These are phyloP conservation scores for Blastocystis sp. DNA, from an alignment of 352 stramenopile genomes.

Conservation along the genomic window DNA sequence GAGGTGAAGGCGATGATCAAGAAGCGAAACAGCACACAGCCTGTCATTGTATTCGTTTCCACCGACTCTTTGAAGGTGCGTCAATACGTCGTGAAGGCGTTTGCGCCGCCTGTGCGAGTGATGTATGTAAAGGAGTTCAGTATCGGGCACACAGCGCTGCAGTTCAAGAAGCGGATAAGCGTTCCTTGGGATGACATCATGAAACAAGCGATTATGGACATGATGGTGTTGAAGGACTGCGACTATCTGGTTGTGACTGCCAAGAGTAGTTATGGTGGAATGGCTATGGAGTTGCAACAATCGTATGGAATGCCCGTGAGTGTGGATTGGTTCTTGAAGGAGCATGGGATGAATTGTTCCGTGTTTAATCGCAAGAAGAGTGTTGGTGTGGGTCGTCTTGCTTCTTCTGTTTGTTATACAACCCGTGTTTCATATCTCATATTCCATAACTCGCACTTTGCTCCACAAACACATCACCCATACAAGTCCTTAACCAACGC, in stretches of 20 bases:
- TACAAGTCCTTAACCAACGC: constrained; percentile 75
- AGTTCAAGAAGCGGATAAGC: no score
- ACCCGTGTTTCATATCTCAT: constrained; percentile 18
- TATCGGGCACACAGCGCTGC: no score
- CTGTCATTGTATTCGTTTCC: constrained; percentile 56
- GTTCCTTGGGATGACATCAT: neutral
- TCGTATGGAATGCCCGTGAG: no score
- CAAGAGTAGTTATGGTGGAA: constrained; percentile 27
- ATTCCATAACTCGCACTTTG: constrained; percentile 26
- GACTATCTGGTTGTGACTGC: constrained; percentile 15
- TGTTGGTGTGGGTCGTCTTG: no score
- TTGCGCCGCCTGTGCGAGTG: no score
- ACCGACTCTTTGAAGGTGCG: constrained; percentile 2
- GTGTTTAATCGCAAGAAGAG: no score
- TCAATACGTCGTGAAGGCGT: no score
- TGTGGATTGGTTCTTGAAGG: no score
- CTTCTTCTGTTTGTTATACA: no score
- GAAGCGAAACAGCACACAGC: constrained; percentile 4
- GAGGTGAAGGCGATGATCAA: neutral
- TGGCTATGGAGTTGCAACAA: constrained; percentile 8
- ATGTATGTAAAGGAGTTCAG: no score
- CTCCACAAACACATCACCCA: constrained; percentile 69
- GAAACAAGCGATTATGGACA: constrained; percentile 1
- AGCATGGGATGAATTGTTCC: no score
- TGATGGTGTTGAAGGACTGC: constrained; percentile 34